Percentiles rank a stretch among this genome's conserved stretches.
phyloP scores from a whole-genome alignment of 2,329 filamentous ascomycete species.

The Coccinonectria pachysandricola region DNA sequence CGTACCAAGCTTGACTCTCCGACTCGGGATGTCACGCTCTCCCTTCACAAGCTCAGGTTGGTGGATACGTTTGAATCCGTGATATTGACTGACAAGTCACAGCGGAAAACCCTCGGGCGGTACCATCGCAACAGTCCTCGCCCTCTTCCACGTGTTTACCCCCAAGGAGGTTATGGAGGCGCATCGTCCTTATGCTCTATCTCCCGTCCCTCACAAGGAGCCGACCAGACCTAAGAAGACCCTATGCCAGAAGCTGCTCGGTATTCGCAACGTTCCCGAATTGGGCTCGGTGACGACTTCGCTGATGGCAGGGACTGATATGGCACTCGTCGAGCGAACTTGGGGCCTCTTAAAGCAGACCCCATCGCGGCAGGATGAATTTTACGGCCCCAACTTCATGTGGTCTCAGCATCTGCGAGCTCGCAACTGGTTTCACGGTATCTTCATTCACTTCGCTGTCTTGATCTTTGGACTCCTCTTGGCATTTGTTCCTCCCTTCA shows the following conservation, averaged over 20 bases:
- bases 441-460: conserved; percentile 40
- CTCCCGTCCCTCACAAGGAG: conserved; percentile 40
- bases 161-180: conserved; percentile 36
- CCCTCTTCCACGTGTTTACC: conserved; percentile 42
- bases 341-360: conserved; percentile 49
- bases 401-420: conserved; percentile 45
- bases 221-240: conserved; percentile 16
- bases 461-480: conserved; percentile 34
- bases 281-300: conserved; percentile 48
- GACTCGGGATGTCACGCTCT: conserved; percentile 44
- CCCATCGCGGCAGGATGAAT: conserved; percentile 32
- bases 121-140: conserved; percentile 57
- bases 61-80: conserved; percentile 4
- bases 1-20: conserved; percentile 38
- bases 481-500: conserved; percentile 32
- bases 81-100: conserved; percentile 4
- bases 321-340: conserved; percentile 46
- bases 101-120: conserved; percentile 47
- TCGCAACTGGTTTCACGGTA: conserved; percentile 38
- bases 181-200: conserved; percentile 43
- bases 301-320: conserved; percentile 38
- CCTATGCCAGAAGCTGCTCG: conserved; percentile 37
- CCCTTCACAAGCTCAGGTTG: conserved; percentile 32
- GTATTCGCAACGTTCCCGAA: conserved; percentile 36
- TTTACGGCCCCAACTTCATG: conserved; percentile 52